phyloP scores from a whole-genome alignment of 2,329 filamentous ascomycete genomes.

The Stagonosporopsis chrysanthemi region DNA sequence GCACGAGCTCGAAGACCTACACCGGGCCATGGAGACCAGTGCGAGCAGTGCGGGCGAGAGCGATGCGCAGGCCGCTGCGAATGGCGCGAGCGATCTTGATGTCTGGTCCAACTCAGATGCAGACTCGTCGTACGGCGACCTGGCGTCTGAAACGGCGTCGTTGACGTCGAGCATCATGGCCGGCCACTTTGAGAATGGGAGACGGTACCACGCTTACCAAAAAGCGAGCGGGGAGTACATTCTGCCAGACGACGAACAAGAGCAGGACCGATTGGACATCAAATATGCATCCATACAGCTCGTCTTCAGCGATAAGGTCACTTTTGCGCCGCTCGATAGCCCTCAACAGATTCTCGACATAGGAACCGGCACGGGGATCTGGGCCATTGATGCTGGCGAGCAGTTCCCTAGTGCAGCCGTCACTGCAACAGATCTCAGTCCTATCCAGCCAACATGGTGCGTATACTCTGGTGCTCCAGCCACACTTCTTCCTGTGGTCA shows the following conservation, averaged over 20 bases:
- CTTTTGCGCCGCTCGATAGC: constrained; percentile 36
- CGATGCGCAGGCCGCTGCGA: constrained; percentile 7
- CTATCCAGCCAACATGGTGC: constrained; percentile 44
- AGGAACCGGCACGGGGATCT: constrained; percentile 44
- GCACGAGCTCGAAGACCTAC: constrained; percentile 9
- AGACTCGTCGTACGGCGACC: constrained; percentile 33
- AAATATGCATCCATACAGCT: constrained; percentile 36
- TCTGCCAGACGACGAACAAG: constrained; percentile 37
- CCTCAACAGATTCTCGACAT: constrained; percentile 42
- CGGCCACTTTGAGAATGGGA: constrained; percentile 40
- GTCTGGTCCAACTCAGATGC: constrained; percentile 27
- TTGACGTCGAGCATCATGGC: constrained; percentile 36
- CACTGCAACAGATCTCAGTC: constrained; percentile 45
- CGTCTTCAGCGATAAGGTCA: constrained; percentile 38
- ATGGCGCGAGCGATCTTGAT: constrained; percentile 21
- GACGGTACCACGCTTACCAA: constrained; percentile 35
- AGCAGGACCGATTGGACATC: constrained; percentile 33
- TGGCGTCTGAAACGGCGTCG: constrained; percentile 37
- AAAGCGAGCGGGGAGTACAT: constrained; percentile 28
- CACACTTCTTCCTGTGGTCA: neutral
- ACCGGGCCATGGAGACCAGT: constrained; percentile 20
- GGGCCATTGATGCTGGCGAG: constrained; percentile 46
- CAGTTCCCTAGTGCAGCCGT: constrained; percentile 31
- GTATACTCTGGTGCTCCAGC: neutral
- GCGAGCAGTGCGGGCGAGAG: constrained; percentile 21